Evolutionary conservation across 2,329 filamentous ascomycete species (phyloP), one percentile per base, ranked within the genome.

Genomic region (Westerdykella sp.): DNA sequence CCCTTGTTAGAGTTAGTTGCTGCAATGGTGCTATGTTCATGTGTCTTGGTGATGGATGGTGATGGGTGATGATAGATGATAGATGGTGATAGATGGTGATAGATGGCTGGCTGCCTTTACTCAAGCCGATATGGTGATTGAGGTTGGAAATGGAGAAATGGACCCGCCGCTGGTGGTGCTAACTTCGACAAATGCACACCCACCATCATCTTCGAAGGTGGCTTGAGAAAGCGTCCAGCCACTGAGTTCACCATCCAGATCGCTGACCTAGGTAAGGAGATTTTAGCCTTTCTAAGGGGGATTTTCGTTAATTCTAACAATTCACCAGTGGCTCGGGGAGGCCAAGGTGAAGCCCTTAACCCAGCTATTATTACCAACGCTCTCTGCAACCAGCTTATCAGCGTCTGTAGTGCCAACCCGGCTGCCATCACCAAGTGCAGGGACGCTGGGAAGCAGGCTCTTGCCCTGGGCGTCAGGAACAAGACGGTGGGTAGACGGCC

Each of bases 321-420:
- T n/a, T n/a, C n/a, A n/a, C n/a, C 78, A 7, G 67, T 77, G 14
- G 75, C 83, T 45, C 73, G 73, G 51, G 69, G 79, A 58, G 77
- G 77, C 40, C 81, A 85, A 66, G 67, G 80, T 55, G 82, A 85
- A 60, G 81, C 81, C 7, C 71, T 85, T 37, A 85, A 85, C 76
- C 81, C 81, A 44, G 78, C 79, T 70, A 85, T 85, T 72, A 85
- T 85, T 71, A 83, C 80, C 62, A 84, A 83, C 73, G 77, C 80
- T 48, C 80, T 85, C 63, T 81, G 79, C 66, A 81, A 85, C 65
- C 80, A 84, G 69, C 73, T 85, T 45, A 74, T 66, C 59, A 85
- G 84, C 67, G 79, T 81, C 31, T 85, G 82, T 67, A 69, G 71
- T 32, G 81, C 81, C 41, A 81, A 80, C 58, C 72, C 69, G 21